Conservation (phyloP, 192 early-diverging fungal species). For the Geranomyces michiganensis region DNA sequence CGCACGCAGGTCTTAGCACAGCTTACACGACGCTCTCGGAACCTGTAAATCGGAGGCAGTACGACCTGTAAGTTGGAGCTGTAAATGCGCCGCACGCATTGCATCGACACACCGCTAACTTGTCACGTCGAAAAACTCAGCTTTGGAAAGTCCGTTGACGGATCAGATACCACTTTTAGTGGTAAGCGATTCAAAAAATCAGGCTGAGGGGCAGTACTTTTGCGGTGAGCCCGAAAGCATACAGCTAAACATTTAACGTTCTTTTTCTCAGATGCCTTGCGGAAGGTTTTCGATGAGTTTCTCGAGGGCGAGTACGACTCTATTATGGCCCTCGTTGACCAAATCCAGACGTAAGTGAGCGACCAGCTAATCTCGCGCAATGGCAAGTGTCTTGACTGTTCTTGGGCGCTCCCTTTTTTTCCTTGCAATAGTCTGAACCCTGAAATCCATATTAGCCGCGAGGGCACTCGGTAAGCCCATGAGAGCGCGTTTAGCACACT, state of each 20-base stretch:
- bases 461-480: slow-evolving; percentile 25
- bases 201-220: no score
- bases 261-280: background rate
- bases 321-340: slow-evolving; percentile 30
- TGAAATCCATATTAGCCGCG: slow-evolving; percentile 33
- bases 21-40: slow-evolving; percentile 37
- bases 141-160: slow-evolving; percentile 18
- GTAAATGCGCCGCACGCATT: no score
- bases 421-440: slow-evolving; percentile 31
- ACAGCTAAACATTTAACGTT: no score
- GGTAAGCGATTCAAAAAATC: no score
- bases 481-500: no score
- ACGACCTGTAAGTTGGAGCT: slow-evolving; percentile 39
- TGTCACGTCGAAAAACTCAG: no score
- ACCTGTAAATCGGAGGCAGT: slow-evolving; percentile 23
- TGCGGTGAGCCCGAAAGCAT: no score
- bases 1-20: slow-evolving; percentile 7
- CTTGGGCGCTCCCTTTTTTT: no score
- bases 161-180: background rate
- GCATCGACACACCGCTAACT: no score
- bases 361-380: no score
- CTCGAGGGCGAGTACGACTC: slow-evolving; percentile 38
- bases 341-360: slow-evolving; percentile 31
- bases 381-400: no score
- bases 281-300: slow-evolving; percentile 33